Conservation (phyloP, 495 filamentous ascomycete genomes). For the Tuber indicum region DNA sequence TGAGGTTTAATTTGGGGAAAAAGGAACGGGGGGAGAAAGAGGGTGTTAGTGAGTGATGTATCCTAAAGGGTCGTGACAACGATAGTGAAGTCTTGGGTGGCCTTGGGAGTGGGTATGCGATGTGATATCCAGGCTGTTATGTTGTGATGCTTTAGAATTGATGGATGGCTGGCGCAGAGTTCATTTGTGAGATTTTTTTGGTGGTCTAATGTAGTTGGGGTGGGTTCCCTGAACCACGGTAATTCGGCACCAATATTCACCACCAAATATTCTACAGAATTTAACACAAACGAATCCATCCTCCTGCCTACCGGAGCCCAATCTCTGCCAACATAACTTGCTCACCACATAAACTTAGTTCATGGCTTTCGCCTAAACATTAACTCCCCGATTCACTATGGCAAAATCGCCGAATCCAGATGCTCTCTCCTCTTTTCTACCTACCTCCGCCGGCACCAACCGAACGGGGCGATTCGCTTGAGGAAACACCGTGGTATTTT, state of each 20-base stretch:
- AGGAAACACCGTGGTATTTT: background rate
- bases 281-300: background rate
- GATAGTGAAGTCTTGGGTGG: background rate
- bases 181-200: background rate
- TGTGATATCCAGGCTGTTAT: background rate
- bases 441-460: background rate
- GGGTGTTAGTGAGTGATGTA: background rate
- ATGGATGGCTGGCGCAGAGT: background rate
- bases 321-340: background rate
- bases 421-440: background rate
- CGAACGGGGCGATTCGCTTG: background rate
- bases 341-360: background rate
- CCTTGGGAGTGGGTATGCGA: background rate
- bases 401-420: background rate
- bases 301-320: background rate
- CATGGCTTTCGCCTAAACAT: background rate
- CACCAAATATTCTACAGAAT: background rate
- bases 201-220: background rate
- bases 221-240: background rate
- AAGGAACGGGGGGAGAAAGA: background rate
- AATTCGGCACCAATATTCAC: background rate
- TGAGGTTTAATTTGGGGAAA: conserved; percentile 58
- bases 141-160: background rate
- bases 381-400: background rate
- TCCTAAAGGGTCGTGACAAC: background rate